Evolutionary conservation across 768 basidiomycete species (phyloP), one percentile per base, ranked within the genome.

Genomic region (Kwoniella dendrophila): DNA sequence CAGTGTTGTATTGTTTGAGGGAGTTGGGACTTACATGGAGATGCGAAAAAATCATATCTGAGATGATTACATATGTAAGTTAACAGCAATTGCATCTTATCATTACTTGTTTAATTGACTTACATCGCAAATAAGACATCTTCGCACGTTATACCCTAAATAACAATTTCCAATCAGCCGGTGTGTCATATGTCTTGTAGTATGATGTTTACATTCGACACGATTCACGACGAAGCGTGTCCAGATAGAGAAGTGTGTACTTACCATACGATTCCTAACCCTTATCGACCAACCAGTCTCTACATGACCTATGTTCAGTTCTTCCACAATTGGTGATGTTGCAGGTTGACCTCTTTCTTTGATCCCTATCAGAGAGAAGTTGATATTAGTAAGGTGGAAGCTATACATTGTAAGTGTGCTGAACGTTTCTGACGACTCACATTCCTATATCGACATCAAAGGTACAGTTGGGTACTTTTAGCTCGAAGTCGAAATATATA

Each of bases 281-380:
- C 77, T 56, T 2, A 78, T 68, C 26, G 72, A 75, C 77, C 77
- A 78, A 8, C 76, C 76, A 18, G 77, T 72, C 57, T 78, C 77
- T 7, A 78, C 70, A 62, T 77, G 70, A 16, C 77, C 77, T 18
- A 78, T 48, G 57, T 78, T 74, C 50, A 78, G 45, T 48, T 78
- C 77, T 61, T 78, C 77, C 10, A 77, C 75, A 24, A 78, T 78
- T 12, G 77, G 77, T 0, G 71, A 72, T 18, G 77, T 78, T n/a
- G 77, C 77, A 11, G 77, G 77, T 55, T 78, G 77, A 50, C 77
- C 77, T 24, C 77, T 56, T 63, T 78, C 77, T 69, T 78, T 78
- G 69, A 78, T 77, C 75, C 75, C 77, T 78, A 45, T 12, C 10
- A 3, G 2, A 34, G 8, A 2, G 14, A 8, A 50, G n/a, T 50